phyloP scores from a whole-genome alignment of 2,329 filamentous ascomycete genomes.

The Colletotrichum chlorophyti region DNA sequence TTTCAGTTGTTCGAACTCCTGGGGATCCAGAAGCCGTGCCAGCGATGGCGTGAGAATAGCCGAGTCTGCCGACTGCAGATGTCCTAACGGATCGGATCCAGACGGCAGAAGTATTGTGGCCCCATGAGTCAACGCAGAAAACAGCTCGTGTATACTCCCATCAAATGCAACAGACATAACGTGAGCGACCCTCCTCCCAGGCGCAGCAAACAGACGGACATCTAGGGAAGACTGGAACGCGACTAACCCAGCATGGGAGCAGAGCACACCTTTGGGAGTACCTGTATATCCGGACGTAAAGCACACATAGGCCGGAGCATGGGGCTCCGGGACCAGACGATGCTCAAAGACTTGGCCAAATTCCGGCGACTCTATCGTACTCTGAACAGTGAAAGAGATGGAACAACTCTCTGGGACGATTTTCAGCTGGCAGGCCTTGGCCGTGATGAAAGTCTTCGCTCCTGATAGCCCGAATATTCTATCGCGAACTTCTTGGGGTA shows the following conservation, averaged over 20 bases:
- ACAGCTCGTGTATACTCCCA: conserved; percentile 46
- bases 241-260: conserved; percentile 33
- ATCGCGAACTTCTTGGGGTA: neutral
- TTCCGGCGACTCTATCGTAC: neutral
- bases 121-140: conserved; percentile 46
- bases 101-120: conserved; percentile 42
- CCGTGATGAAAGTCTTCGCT: neutral
- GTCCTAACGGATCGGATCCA: conserved; percentile 35
- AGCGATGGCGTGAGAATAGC: conserved; percentile 48
- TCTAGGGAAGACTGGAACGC: neutral
- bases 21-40: conserved; percentile 36
- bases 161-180: conserved; percentile 51
- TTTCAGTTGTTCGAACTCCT: conserved; percentile 38
- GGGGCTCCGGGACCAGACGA: neutral
- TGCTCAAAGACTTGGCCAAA: neutral
- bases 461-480: neutral
- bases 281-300: conserved; percentile 54
- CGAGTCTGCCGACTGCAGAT: conserved; percentile 37
- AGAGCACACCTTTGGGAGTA: conserved; percentile 48
- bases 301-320: conserved; percentile 39
- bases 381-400: neutral
- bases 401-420: neutral
- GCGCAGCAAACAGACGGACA: neutral
- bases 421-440: neutral
- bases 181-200: conserved; percentile 38